Conservation (phyloP, 192 early-diverging fungal species). For the Gigaspora rosea region DNA sequence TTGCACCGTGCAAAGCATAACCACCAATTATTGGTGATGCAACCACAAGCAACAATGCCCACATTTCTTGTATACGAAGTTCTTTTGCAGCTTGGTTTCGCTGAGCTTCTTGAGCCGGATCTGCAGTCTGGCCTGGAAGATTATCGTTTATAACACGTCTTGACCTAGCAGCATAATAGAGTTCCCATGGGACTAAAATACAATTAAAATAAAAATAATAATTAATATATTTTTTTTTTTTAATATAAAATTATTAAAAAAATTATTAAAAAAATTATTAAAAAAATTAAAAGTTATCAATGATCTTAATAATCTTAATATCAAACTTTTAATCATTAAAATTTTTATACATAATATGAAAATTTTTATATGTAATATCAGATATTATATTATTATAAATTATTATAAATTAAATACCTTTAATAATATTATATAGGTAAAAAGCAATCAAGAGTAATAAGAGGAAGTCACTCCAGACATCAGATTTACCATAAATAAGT, state of each 20-base stretch:
- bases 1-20: conserved; percentile 54
- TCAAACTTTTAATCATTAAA: too few species aligned
- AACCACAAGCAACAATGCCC: conserved; percentile 49
- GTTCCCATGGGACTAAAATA: conserved; percentile 61
- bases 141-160: conserved; percentile 46
- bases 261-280: too few species aligned
- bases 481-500: conserved; percentile 58
- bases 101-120: conserved; percentile 38
- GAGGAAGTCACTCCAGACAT: conserved; percentile 61
- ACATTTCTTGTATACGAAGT: conserved; percentile 53
- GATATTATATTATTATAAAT: too few species aligned
- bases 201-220: neutral
- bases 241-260: too few species aligned
- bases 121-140: conserved; percentile 30
- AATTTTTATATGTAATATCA: too few species aligned
- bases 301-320: too few species aligned
- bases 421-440: conserved; percentile 62
- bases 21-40: conserved; percentile 58
- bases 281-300: too few species aligned
- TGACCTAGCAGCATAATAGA: conserved; percentile 56
- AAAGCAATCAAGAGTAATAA: conserved; percentile 56
- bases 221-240: neutral
- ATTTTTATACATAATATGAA: too few species aligned
- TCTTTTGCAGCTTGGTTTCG: conserved; percentile 41
- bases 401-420: conserved; percentile 61